A percentile compares a stretch with the other conserved stretches of the same genome.
These are phyloP conservation scores for Saccharomyces mikatae DNA, from an alignment of 805 yeast species.

Conservation along the genomic window DNA sequence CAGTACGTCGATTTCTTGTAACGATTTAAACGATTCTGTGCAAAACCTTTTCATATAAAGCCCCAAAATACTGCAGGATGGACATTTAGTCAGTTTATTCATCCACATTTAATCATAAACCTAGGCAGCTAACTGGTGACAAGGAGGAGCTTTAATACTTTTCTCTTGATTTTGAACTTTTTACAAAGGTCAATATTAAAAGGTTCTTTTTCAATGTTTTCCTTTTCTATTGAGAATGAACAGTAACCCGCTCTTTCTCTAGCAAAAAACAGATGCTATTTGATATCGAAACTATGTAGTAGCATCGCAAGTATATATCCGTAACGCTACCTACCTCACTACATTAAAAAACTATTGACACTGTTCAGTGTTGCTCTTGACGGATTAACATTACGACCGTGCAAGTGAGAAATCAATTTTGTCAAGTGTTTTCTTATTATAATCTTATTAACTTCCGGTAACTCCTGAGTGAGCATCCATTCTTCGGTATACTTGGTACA, in stretches of 20 bases:
- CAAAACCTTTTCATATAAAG: not conserved
- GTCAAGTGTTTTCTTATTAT: conserved; percentile 50
- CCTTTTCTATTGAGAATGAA: not conserved
- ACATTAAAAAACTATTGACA: conserved; percentile 53
- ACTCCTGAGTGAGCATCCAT: conserved; percentile 29
- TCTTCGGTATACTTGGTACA: conserved; percentile 37
- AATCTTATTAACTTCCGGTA: conserved; percentile 36
- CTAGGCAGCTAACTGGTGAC: not conserved
- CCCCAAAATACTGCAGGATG: not conserved
- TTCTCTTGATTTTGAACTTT: not conserved
- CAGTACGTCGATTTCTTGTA: not conserved
- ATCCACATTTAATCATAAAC: not conserved
- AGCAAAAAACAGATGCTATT: not conserved
- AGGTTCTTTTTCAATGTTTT: not conserved
- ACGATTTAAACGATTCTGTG: not conserved
- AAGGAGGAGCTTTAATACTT: not conserved
- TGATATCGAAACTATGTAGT: not conserved
- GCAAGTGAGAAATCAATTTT: conserved; percentile 34
- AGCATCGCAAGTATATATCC: not conserved
- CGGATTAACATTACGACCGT: conserved; percentile 52
- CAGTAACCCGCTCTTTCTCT: not conserved
- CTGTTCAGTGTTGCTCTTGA: conserved; percentile 71
- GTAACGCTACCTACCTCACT: conserved; percentile 2
- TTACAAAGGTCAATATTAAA: not conserved
- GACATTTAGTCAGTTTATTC: not conserved